Conservation (phyloP, 805 yeast species). For the Sugiyamaella marilandica region DNA sequence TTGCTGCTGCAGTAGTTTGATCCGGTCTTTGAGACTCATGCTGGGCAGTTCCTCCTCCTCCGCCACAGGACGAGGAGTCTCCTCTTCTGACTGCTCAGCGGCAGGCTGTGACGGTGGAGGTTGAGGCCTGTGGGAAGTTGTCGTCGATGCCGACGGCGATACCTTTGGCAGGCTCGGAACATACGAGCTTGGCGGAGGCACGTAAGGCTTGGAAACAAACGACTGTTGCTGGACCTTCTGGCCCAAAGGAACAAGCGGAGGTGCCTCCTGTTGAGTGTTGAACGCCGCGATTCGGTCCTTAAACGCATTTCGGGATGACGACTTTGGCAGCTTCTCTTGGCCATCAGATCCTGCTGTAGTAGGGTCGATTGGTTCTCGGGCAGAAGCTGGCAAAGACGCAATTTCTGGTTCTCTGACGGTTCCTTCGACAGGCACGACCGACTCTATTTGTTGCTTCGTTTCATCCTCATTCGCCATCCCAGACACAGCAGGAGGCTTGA, state of each 20-base stretch:
- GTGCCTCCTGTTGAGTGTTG: constrained; percentile 38
- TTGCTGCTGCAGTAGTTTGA: constrained; percentile 73
- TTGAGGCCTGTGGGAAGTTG: constrained; percentile 16
- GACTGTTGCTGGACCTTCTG: constrained; percentile 40
- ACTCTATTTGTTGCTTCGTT: background rate
- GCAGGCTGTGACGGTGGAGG: constrained; percentile 30
- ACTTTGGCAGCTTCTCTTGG: background rate
- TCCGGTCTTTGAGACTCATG: constrained; percentile 79
- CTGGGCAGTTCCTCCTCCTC: constrained; percentile 60
- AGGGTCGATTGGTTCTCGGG: background rate
- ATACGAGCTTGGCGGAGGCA: constrained; percentile 54
- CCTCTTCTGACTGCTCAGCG: constrained; percentile 25
- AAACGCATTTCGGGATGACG: background rate
- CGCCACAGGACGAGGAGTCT: constrained; percentile 12
- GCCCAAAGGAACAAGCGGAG: constrained; percentile 36
- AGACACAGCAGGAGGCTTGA: constrained; percentile 13
- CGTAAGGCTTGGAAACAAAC: constrained; percentile 53
- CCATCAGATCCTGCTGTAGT: background rate
- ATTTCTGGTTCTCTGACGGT: background rate
- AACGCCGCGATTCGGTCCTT: constrained; percentile 46
- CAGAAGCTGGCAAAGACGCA: background rate
- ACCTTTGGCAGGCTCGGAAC: constrained; percentile 39
- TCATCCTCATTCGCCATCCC: background rate
- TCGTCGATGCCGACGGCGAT: constrained; percentile 1
- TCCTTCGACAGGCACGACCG: background rate